phyloP scores from a whole-genome alignment of 768 basidiomycete genomes.

The Rhizopogon vesiculosus region DNA sequence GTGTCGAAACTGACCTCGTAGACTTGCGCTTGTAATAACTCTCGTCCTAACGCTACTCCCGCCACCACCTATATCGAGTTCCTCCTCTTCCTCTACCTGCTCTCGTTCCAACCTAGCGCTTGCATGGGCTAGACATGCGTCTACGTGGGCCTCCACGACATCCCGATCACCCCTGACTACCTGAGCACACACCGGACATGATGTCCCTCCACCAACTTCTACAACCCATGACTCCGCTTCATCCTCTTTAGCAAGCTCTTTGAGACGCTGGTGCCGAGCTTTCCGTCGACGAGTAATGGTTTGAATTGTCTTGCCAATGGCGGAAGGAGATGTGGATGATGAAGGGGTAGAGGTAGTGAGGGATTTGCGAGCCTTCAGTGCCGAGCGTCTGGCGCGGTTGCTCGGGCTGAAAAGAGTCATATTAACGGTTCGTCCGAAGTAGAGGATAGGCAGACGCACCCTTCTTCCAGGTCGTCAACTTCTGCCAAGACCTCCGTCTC shows the following conservation, averaged over 20 bases:
- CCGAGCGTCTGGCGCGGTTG: slow-evolving; percentile 33
- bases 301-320: slow-evolving; percentile 51
- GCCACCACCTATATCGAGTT: slow-evolving; percentile 33
- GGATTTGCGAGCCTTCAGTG: slow-evolving; percentile 38
- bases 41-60: slow-evolving; percentile 41
- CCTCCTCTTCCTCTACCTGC: slow-evolving; percentile 24
- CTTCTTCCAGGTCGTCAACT: slow-evolving; percentile 46
- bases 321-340: slow-evolving; percentile 20
- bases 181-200: slow-evolving; percentile 69
- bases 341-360: slow-evolving; percentile 22
- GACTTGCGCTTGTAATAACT: slow-evolving; percentile 30
- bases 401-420: slow-evolving; percentile 23
- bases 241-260: slow-evolving; percentile 61
- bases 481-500: slow-evolving; percentile 50
- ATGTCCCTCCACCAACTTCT: slow-evolving; percentile 33
- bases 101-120: slow-evolving; percentile 32
- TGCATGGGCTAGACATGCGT: slow-evolving; percentile 67
- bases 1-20: slow-evolving; percentile 22
- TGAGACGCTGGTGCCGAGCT: slow-evolving; percentile 60
- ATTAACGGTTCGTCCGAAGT: slow-evolving; percentile 29
- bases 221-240: slow-evolving; percentile 35
- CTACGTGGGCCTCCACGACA: slow-evolving; percentile 76
- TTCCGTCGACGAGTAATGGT: slow-evolving; percentile 67
- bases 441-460: slow-evolving; percentile 33
- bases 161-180: slow-evolving; percentile 63